Evolutionary conservation across 2,329 filamentous ascomycete genomes (phyloP).

Genomic region (Fusarium keratoplasticum): DNA sequence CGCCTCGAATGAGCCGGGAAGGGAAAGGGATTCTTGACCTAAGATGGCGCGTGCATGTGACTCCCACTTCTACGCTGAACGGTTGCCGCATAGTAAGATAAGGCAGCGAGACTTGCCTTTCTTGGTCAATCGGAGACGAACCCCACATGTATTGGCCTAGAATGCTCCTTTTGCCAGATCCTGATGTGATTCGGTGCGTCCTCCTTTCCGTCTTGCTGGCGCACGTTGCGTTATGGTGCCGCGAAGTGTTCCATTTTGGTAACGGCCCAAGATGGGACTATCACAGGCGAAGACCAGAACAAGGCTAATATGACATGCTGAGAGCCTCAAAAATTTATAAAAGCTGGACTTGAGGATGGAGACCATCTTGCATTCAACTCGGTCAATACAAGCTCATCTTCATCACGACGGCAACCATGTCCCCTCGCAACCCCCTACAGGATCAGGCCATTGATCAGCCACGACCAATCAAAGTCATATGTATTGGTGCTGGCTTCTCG

Average conservation of each 20-base stretch:
- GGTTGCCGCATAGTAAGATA: neutral
- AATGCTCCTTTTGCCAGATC: neutral
- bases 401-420: neutral
- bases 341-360: neutral
- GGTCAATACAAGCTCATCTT: neutral
- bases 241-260: neutral
- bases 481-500: slow-evolving; percentile 19
- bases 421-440: neutral
- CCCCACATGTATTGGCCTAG: neutral
- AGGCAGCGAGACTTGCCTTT: neutral
- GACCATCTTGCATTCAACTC: neutral
- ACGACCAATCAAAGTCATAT: slow-evolving; percentile 3
- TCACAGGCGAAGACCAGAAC: neutral
- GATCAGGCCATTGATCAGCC: neutral
- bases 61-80: neutral
- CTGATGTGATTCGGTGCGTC: neutral
- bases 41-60: neutral
- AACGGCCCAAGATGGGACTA: neutral
- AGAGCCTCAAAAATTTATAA: neutral
- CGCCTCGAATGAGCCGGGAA: neutral
- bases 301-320: neutral
- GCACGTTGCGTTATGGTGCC: neutral
- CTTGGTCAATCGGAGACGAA: neutral
- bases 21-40: neutral
- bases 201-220: neutral